Percentiles rank a stretch among this genome's conserved stretches.
These are phyloP conservation scores for Iris macrosiphon DNA, from an alignment of 106 monocot species.

Conservation along the genomic window DNA sequence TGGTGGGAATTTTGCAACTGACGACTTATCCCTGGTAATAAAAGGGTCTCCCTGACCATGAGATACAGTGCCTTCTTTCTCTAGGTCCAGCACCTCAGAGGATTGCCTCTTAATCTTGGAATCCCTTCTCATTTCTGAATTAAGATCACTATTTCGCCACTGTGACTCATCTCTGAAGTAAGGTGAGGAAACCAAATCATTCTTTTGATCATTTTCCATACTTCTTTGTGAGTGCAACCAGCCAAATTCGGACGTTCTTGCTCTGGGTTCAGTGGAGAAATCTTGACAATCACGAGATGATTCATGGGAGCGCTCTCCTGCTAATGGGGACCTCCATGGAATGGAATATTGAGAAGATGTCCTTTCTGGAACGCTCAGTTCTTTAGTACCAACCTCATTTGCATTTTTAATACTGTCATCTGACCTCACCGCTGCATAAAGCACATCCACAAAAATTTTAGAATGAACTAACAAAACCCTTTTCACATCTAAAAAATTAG, in stretches of 20 bases:
- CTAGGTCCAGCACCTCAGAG: slow-evolving; percentile 23
- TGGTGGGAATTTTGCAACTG: slow-evolving; percentile 30
- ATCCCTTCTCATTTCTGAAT: slow-evolving; percentile 21
- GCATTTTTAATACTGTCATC: slow-evolving; percentile 11
- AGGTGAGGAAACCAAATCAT: slow-evolving; percentile 14
- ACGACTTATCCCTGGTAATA: slow-evolving; percentile 23
- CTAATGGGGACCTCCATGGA: slow-evolving; percentile 39
- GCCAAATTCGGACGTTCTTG: slow-evolving; percentile 15
- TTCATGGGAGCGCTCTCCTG: slow-evolving; percentile 21
- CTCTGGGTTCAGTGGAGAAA: slow-evolving; percentile 16
- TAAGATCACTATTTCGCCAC: slow-evolving; percentile 17
- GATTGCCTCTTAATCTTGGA: slow-evolving; percentile 20
- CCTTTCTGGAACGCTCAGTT: slow-evolving; percentile 23
- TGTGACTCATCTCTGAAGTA: slow-evolving; percentile 20
- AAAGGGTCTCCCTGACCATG: slow-evolving; percentile 14
- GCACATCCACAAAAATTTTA: too few relatives aligned
- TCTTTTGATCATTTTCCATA: slow-evolving; percentile 17
- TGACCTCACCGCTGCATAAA: slow-evolving; percentile 17
- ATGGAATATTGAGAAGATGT: slow-evolving; percentile 13
- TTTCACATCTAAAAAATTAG: too few relatives aligned
- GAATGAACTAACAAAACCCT: too few relatives aligned
- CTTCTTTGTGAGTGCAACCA: slow-evolving; percentile 23
- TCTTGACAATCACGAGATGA: slow-evolving; percentile 27
- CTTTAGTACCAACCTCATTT: slow-evolving; percentile 18
- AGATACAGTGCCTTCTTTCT: slow-evolving; percentile 11